Evolutionary conservation across 495 filamentous ascomycete species (phyloP), one percentile per base, ranked within the genome.

Genomic region (Penicillium fimorum): DNA sequence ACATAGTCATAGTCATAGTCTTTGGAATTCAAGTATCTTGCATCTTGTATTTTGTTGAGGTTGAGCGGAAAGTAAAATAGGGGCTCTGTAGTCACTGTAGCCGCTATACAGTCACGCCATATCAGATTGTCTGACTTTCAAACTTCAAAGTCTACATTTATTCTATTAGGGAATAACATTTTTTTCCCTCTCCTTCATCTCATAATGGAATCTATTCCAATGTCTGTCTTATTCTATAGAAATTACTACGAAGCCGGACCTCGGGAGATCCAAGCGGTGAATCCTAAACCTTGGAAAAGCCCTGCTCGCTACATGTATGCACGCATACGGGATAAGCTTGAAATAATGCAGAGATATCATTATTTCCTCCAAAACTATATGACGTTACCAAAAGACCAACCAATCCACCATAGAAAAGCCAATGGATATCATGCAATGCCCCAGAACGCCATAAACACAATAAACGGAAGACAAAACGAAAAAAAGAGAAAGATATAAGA

Each of bases 361-460:
- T 47, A 52, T 53, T 52, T 25, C 22, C 27, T 33, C 37, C 29
- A 46, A 30, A 35, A 54, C 57, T 50, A 54, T 35, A 33, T 27
- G 29, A 50, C 15, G 13, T 44, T 1, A 15, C 4, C 47, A 17
- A 53, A 35, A 27, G 42, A 20, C 40, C 25, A 35, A 58, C 42
- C 42, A 48, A 55, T 53, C 30, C 53, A 54, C 49, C 27, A 43
- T 59, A 55, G 48, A 41, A 60, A 63, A 57, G 48, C 53, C 50
- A 57, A 60, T 65, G 66, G 66, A 68, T 68, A 68, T 66, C 66
- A 68, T 62, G 58, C 65, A 64, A 64, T 68, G 58, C 65, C 58
- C 50, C 47, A 58, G 22, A 59, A 63, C 59, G 49, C 58, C 66
- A 52, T 22, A 45, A 51, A 29, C 42, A 43, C 12, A 47, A 54